phyloP scores from a whole-genome alignment of 805 yeast species.

The Yarrowia alimentaria region DNA sequence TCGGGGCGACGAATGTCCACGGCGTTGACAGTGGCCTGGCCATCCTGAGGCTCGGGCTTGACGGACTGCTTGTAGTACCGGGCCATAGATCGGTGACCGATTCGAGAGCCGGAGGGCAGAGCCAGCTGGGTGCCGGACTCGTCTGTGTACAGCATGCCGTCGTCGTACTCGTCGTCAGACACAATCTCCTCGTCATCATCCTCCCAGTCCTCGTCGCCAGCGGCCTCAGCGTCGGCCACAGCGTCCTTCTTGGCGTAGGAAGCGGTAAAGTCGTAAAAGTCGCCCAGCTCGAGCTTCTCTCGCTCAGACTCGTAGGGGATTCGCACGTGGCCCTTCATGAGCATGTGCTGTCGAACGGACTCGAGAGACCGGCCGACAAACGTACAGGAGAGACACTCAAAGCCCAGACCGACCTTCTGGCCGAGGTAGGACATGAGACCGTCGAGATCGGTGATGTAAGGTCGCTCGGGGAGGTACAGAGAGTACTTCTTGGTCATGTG shows the following conservation, averaged over 20 bases:
- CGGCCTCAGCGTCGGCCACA: constrained; percentile 43
- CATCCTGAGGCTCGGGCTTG: constrained; percentile 54
- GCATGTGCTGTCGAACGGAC: constrained; percentile 86
- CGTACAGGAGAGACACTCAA: constrained; percentile 75
- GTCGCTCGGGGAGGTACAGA: constrained; percentile 79
- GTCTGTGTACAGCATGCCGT: constrained; percentile 46
- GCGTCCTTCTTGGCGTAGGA: constrained; percentile 47
- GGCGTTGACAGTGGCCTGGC: constrained; percentile 71
- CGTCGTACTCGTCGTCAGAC: constrained; percentile 35
- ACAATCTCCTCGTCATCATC: constrained; percentile 42
- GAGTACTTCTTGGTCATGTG: constrained; percentile 86
- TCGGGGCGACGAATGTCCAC: constrained; percentile 51
- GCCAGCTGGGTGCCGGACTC: constrained; percentile 62
- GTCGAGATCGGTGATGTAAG: constrained; percentile 60
- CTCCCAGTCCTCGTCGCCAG: constrained; percentile 42
- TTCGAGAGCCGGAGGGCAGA: constrained; percentile 72
- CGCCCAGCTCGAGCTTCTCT: constrained; percentile 71
- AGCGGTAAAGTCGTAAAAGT: constrained; percentile 79
- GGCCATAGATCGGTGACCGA: constrained; percentile 77
- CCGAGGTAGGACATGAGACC: constrained; percentile 77
- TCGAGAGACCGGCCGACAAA: constrained; percentile 83
- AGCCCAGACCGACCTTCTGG: constrained; percentile 78
- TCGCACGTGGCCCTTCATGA: constrained; percentile 79
- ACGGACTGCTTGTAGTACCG: constrained; percentile 69
- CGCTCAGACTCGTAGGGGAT: constrained; percentile 83